These are phyloP conservation scores for Solanum stenotomum DNA, from an alignment of 257 asterid species.

Conservation along the genomic window DNA sequence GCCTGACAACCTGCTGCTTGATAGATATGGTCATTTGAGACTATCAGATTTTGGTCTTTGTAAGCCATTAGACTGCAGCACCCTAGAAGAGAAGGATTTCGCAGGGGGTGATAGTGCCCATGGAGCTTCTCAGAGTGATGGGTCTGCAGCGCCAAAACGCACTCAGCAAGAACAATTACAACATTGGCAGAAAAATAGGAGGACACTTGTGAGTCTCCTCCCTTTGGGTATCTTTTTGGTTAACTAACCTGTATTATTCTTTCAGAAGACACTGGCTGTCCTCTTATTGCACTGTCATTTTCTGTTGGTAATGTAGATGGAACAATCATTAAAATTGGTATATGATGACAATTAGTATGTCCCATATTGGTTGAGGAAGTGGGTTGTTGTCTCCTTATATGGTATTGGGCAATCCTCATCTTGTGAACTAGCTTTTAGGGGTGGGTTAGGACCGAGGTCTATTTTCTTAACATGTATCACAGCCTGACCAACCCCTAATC, in stretches of 20 bases:
- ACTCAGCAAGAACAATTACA: slow-evolving; percentile 94
- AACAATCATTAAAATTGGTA: background rate
- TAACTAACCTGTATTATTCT: background rate
- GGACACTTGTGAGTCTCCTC: slow-evolving; percentile 72
- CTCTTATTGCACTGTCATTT: background rate
- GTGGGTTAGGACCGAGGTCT: background rate
- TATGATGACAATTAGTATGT: background rate
- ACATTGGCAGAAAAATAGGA: slow-evolving; percentile 97
- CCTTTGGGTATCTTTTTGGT: slow-evolving; percentile 1
- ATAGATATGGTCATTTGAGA: slow-evolving; percentile 81
- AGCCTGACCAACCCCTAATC: background rate
- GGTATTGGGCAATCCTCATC: background rate
- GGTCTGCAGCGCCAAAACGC: slow-evolving; percentile 60
- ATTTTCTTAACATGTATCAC: background rate
- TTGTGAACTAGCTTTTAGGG: background rate
- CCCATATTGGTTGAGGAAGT: background rate
- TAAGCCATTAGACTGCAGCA: slow-evolving; percentile 93
- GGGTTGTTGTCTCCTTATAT: background rate
- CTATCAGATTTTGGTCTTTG: slow-evolving; percentile 96
- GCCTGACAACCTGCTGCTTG: slow-evolving; percentile 95
- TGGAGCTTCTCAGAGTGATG: slow-evolving; percentile 41
- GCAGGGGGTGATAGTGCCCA: slow-evolving; percentile 43
- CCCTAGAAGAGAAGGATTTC: slow-evolving; percentile 69
- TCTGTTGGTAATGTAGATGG: background rate
- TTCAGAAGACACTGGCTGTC: background rate